Conservation (phyloP, 148 eudicot species). For the Rhododendron simsii region DNA sequence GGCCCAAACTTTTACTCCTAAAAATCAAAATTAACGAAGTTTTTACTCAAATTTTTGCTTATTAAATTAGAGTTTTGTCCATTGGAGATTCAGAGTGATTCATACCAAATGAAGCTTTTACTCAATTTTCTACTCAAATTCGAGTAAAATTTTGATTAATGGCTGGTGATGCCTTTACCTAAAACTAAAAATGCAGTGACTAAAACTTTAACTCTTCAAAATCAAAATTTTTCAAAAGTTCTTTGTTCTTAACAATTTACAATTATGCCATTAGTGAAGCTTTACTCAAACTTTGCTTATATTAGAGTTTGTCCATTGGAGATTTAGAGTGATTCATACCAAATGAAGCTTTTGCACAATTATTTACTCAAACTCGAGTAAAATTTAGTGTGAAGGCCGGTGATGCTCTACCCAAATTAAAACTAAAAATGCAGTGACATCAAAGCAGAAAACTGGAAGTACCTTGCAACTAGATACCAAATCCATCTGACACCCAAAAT, state of each 20-base stretch:
- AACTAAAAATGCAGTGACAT: background rate
- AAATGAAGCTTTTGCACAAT: too few species aligned
- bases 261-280: background rate
- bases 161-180: background rate
- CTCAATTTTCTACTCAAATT: too few species aligned
- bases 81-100: background rate
- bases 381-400: too few species aligned
- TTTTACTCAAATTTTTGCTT: too few species aligned
- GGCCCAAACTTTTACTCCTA: too few species aligned
- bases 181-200: background rate
- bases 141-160: background rate
- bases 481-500: constrained; percentile 43
- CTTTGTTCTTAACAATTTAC: background rate
- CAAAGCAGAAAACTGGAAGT: background rate
- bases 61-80: too few species aligned
- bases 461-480: constrained; percentile 78
- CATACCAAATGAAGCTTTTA: background rate
- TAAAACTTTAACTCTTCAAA: background rate
- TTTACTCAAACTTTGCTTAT: too few species aligned
- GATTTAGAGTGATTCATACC: too few species aligned
- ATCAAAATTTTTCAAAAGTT: too few species aligned
- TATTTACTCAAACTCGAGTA: too few species aligned
- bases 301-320: too few species aligned
- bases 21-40: too few species aligned
- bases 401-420: background rate